These are phyloP conservation scores for Macrocystidia cucumis DNA, from an alignment of 1,284 basidiomycete genomes.

Conservation along the genomic window DNA sequence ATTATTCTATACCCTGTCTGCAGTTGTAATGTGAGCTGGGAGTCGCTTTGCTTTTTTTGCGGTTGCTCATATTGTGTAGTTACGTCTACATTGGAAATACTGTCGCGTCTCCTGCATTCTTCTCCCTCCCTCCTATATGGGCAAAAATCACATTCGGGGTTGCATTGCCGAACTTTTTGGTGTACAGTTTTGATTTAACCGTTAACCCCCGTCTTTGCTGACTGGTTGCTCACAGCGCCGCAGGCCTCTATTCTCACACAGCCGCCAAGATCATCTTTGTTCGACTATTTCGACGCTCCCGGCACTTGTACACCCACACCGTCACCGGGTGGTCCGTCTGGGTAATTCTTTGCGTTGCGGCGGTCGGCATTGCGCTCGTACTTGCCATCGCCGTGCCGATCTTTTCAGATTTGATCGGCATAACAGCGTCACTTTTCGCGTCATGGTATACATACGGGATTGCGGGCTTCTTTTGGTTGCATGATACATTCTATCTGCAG, in stretches of 20 bases:
- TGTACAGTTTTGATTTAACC: slow-evolving; percentile 23
- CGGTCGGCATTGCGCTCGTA: slow-evolving; percentile 41
- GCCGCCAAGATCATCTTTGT: slow-evolving; percentile 58
- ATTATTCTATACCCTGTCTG: slow-evolving; percentile 38
- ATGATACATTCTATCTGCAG: slow-evolving; percentile 36
- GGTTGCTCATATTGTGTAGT: slow-evolving; percentile 9
- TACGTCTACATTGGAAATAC: slow-evolving; percentile 53
- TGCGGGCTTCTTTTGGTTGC: slow-evolving; percentile 50
- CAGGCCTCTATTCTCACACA: slow-evolving; percentile 41
- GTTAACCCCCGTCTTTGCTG: not conserved
- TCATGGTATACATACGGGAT: slow-evolving; percentile 53
- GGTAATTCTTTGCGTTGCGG: slow-evolving; percentile 35
- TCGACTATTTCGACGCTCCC: slow-evolving; percentile 47
- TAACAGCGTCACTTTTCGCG: slow-evolving; percentile 48
- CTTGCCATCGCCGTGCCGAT: slow-evolving; percentile 50
- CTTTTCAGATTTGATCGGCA: slow-evolving; percentile 44
- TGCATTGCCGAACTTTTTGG: slow-evolving; percentile 39
- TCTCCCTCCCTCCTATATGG: slow-evolving; percentile 43
- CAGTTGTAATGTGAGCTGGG: slow-evolving; percentile 34
- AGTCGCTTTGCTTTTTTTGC: not conserved
- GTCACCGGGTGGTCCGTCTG: slow-evolving; percentile 51
- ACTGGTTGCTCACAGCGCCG: slow-evolving; percentile 23
- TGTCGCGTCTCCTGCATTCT: slow-evolving; percentile 45
- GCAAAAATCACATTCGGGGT: slow-evolving; percentile 41
- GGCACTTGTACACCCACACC: slow-evolving; percentile 51